phyloP scores from a whole-genome alignment of 129 eudicot species.

The Calendula officinalis region DNA sequence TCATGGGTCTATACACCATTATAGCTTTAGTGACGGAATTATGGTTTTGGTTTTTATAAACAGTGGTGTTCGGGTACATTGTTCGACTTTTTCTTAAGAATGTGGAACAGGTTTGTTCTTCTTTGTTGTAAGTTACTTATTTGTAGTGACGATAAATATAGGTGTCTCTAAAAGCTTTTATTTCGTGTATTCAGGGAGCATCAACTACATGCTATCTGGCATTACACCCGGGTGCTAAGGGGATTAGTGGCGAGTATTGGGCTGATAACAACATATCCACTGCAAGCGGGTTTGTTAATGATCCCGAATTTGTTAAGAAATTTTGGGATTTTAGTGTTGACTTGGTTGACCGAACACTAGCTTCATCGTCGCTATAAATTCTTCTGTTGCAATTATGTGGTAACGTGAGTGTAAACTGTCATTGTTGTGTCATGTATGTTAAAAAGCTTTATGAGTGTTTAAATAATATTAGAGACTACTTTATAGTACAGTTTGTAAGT shows the following conservation, averaged over 20 bases:
- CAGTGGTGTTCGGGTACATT: slow-evolving; percentile 30
- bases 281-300: slow-evolving; percentile 45
- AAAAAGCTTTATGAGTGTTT: background rate
- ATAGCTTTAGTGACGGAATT: background rate
- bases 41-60: background rate
- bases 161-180: background rate
- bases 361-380: slow-evolving; percentile 12
- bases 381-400: background rate
- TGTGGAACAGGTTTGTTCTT: slow-evolving; percentile 30
- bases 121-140: background rate
- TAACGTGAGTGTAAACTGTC: background rate
- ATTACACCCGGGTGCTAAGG: slow-evolving; percentile 57
- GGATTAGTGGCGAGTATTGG: slow-evolving; percentile 71
- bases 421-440: slow-evolving; percentile 5
- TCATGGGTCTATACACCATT: background rate
- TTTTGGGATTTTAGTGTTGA: slow-evolving; percentile 75
- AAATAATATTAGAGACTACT: background rate
- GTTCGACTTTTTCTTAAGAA: slow-evolving; percentile 34
- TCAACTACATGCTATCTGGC: slow-evolving; percentile 82
- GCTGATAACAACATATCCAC: slow-evolving; percentile 49
- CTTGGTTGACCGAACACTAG: slow-evolving; percentile 22
- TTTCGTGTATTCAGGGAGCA: slow-evolving; percentile 49
- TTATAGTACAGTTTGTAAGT: background rate
- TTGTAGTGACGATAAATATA: background rate
- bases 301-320: slow-evolving; percentile 59